Conservation (phyloP, 2,329 filamentous ascomycete species). For the Bipolaris oryzae region DNA sequence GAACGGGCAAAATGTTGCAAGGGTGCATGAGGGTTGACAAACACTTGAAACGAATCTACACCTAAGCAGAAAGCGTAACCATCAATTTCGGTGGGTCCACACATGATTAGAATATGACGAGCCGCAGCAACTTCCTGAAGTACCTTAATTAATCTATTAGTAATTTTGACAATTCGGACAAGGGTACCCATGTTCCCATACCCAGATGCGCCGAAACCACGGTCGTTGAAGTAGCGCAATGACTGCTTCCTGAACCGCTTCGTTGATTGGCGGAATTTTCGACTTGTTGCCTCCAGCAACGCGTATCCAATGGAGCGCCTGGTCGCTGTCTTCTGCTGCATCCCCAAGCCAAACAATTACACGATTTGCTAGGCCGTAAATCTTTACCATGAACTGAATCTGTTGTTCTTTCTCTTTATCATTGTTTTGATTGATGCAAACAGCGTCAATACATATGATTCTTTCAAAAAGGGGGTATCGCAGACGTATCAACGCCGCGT, state of each 20-base stretch:
- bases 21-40: too few relatives aligned
- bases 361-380: slow-evolving; percentile 17
- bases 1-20: too few relatives aligned
- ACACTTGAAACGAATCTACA: too few relatives aligned
- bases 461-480: slow-evolving; percentile 10
- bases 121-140: too few relatives aligned
- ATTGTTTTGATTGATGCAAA: slow-evolving; percentile 9
- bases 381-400: slow-evolving; percentile 20
- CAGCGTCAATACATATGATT: slow-evolving; percentile 15
- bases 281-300: slow-evolving; percentile 9
- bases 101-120: too few relatives aligned
- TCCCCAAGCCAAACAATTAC: slow-evolving; percentile 25
- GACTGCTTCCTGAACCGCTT: slow-evolving; percentile 16
- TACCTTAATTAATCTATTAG: too few relatives aligned
- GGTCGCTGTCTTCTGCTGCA: slow-evolving; percentile 12
- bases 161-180: slow-evolving; percentile 2
- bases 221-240: slow-evolving; percentile 19
- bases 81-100: too few relatives aligned
- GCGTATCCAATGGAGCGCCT: slow-evolving; percentile 18
- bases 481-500: slow-evolving; percentile 12
- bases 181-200: slow-evolving; percentile 5
- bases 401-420: slow-evolving; percentile 17
- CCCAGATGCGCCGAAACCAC: slow-evolving; percentile 31
- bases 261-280: slow-evolving; percentile 1
- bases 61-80: too few relatives aligned